phyloP scores from a whole-genome alignment of 2,329 filamentous ascomycete species.

The Aspergillus sp. region DNA sequence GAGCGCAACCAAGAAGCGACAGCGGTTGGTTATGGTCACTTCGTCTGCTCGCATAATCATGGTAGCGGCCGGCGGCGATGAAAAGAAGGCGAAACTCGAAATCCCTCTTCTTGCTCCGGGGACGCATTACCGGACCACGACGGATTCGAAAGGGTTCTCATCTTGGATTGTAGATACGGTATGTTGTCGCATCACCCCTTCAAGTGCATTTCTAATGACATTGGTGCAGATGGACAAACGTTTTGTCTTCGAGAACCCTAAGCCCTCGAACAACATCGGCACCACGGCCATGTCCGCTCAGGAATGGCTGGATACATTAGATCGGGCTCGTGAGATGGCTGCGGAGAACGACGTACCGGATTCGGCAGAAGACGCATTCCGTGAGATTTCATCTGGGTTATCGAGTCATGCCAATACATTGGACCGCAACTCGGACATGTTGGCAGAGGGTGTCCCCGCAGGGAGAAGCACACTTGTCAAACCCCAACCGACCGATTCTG shows the following conservation, averaged over 20 bases:
- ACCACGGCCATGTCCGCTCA: constrained; percentile 61
- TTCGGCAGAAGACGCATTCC: constrained; percentile 56
- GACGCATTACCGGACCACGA: constrained; percentile 67
- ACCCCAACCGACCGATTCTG: constrained; percentile 37
- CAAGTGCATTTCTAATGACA: not conserved
- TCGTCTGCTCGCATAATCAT: constrained; percentile 83
- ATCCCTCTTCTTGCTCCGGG: constrained; percentile 71
- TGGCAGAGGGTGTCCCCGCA: constrained; percentile 28
- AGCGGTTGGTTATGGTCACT: constrained; percentile 89
- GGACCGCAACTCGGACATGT: constrained; percentile 32
- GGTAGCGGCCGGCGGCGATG: constrained; percentile 82
- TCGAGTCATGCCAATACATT: constrained; percentile 52
- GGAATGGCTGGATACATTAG: constrained; percentile 86
- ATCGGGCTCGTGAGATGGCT: constrained; percentile 77
- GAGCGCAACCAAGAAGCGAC: constrained; percentile 82
- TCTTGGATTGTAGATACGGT: constrained; percentile 92
- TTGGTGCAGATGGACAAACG: constrained; percentile 66
- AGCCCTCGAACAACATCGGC: constrained; percentile 57
- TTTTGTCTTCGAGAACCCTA: constrained; percentile 89
- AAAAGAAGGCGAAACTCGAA: constrained; percentile 91
- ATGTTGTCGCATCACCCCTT: constrained; percentile 36
- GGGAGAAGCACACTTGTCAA: constrained; percentile 39
- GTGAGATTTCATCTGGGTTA: constrained; percentile 59
- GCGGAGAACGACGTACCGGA: constrained; percentile 57
- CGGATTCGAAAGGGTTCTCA: constrained; percentile 77